Evolutionary conservation across 345 rosid species (phyloP), one percentile per base, ranked within the genome.

Genomic region (Citrus medica): DNA sequence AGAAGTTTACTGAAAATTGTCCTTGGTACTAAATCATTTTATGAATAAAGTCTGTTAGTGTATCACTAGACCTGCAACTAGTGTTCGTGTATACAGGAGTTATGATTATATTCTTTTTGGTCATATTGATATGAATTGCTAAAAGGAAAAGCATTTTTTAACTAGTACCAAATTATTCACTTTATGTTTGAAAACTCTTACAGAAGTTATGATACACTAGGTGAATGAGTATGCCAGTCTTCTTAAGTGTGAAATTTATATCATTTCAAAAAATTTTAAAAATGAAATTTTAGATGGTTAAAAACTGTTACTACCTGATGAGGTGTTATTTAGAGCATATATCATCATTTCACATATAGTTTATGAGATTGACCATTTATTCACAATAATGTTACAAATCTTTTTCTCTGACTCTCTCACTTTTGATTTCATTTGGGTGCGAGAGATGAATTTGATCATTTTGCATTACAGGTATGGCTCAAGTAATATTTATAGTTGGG

Each of bases 391-490:
- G 33, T 32, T 32, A 32, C 33, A 4, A 4, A 32, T 32, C 33
- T 32, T 32, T 32, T 32, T 32, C 59, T 14, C 37, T 17, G 17
- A 21, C 30, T 69, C 27, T 58, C 73, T 66, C 38, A 24, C 22
- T 35, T 60, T 22, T 46, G 0, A 1, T 32, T 71, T 33, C 37
- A 37, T 37, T 65, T 62, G 38, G 42, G 32, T 37, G 37, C 33
- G 22, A 53, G 74, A 71, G 67, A 28, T 71, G 46, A 77, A 27
- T 28, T 67, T 79, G 75, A 55, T 30, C 21, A 30, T 66, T 30
- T 71, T 71, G 66, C 59, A 63, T 87, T 80, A 76, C 82, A 89
- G 95, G 85, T 71, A 73, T 67, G 86, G 91, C 67, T 81, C 84
- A 70, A 85, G 76, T 79, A 80, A 76, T 79, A 72, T 79, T 58